Evolutionary conservation across 345 rosid species (phyloP), one percentile per base, ranked within the genome.

Genomic region (Salix suchowensis): DNA sequence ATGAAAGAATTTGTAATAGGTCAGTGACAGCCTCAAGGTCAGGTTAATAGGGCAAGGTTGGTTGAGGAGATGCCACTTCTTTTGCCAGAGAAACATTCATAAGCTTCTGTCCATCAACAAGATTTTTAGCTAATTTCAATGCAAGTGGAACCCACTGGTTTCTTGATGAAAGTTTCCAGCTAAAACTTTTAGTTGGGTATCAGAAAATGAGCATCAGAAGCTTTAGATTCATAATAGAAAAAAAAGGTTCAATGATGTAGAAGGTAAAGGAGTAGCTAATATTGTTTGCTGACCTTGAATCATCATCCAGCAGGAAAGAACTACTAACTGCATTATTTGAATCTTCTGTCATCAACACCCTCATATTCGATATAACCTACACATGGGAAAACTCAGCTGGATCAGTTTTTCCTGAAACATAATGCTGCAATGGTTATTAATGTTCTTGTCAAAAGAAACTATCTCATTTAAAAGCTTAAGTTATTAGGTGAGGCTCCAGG

Each of bases 341-440:
- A 91, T 91, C 97, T 84, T 95, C 97, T 76, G 98, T 95, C 98
- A 95, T 95, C 72, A 94, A 70, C 76, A 92, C 94, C 76, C 97
- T 87, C 98, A 94, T 91, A 74, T 87, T 91, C 46, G 96, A 88
- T 77, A 94, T 92, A 55, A 94, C 98, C 98, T 94, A 65, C 46
- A 44, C 21, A 46, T 14, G 54, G 36, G n/a, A 50, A 78, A 32
- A 37, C 6, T 70, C 60, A 28, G 60, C 32, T 18, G 23, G 36
- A 23, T 79, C 71, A 67, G 48, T 60, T 32, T 48, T 24, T 55
- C 23, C 37, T 14, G 6, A 23, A 64, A 68, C 12, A 19, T 19
- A 23, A 65, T 23, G 18, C 26, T 18, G 11, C 18, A 66, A 42
- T 40, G 36, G 21, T 73, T 37, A 74, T 32, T 16, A 21, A 34